Percentiles rank a stretch among this genome's conserved stretches.
These are phyloP conservation scores for Paramecium biaurelia DNA, from an alignment of 73 alveolate genomes.

Conservation along the genomic window DNA sequence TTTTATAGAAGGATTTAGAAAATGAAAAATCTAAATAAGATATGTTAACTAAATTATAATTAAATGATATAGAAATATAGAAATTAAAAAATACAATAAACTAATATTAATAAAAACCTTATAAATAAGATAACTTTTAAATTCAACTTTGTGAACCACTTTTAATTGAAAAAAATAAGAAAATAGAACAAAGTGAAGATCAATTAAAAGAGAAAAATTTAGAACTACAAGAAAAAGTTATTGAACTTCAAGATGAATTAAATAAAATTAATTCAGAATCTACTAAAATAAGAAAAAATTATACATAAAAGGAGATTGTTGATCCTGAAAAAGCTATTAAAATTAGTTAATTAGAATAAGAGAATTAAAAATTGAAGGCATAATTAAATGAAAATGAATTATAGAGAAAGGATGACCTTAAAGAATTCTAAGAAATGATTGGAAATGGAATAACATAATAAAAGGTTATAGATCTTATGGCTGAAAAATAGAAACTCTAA, in stretches of 20 bases:
- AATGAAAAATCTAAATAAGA: background rate
- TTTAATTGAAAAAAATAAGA: background rate
- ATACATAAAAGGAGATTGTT: background rate
- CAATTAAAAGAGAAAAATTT: background rate
- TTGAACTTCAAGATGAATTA: background rate
- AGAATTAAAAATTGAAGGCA: background rate
- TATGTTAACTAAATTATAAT: background rate
- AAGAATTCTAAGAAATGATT: background rate
- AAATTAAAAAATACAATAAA: background rate
- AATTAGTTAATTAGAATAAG: background rate
- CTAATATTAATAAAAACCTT: background rate
- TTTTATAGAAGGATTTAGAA: background rate
- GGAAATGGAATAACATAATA: background rate
- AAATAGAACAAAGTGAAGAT: background rate
- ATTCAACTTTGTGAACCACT: background rate
- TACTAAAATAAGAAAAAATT: background rate
- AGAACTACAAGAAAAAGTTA: background rate
- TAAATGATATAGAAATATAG: background rate
- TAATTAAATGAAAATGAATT: background rate
- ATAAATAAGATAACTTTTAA: background rate
- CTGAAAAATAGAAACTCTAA: background rate
- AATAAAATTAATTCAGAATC: background rate
- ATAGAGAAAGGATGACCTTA: background rate
- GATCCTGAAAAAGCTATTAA: background rate
- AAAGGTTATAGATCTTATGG: background rate